phyloP scores from a whole-genome alignment of 352 stramenopile species.

The Aphanomyces invadans region DNA sequence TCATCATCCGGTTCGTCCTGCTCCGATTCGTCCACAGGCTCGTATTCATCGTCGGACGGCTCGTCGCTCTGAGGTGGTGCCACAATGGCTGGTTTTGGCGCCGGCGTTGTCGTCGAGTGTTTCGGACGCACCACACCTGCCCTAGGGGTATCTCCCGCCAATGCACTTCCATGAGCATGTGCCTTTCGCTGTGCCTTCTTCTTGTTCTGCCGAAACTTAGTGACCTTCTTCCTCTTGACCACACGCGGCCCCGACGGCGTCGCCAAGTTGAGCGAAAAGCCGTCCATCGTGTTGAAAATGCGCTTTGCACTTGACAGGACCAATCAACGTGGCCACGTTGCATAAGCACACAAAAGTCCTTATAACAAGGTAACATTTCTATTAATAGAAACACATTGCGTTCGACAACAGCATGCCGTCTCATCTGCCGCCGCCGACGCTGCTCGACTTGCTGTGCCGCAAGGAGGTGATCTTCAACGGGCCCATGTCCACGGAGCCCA shows the following conservation, averaged over 20 bases:
- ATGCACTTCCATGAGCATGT: background rate
- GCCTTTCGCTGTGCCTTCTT: conserved; percentile 43
- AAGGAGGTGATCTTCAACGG: conserved; percentile 17
- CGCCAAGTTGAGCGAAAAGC: conserved; percentile 77
- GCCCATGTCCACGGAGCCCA: conserved; percentile 17
- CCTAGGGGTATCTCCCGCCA: conserved; percentile 22
- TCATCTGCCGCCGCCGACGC: background rate
- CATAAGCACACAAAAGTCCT: conserved; percentile 22
- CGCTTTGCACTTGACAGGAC: background rate
- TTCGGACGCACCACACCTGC: conserved; percentile 13
- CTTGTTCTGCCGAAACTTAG: conserved; percentile 62
- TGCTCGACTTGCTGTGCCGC: conserved; percentile 13
- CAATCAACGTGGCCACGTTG: conserved; percentile 3
- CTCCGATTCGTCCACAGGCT: background rate
- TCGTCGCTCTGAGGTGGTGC: background rate
- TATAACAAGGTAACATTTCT: conserved; percentile 1
- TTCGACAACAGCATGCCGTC: background rate
- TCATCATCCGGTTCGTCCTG: background rate
- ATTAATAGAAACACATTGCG: background rate
- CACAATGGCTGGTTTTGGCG: background rate
- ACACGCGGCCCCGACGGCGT: conserved; percentile 32
- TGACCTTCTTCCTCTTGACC: conserved; percentile 56
- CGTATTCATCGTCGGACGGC: background rate
- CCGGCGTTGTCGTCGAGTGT: background rate
- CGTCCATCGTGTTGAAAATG: conserved; percentile 24